Base-by-base conservation (phyloP, 1,139 yeast genomes). In the Trichomonascaceae sp. region DNA sequence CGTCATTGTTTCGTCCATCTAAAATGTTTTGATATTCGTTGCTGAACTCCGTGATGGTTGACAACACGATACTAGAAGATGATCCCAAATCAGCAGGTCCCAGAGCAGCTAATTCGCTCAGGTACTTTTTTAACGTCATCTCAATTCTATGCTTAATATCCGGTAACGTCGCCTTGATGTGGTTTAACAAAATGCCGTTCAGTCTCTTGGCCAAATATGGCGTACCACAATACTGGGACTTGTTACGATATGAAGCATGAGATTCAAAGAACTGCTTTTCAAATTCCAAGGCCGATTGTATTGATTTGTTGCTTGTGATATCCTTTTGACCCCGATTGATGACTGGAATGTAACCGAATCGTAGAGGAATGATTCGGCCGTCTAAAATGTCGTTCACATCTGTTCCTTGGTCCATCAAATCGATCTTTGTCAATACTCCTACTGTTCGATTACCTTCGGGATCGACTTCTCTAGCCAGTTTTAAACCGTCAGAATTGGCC, bases 401-500 rank as follows among this genome's bases (percentile, higher is more conserved):
- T n/a, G 99, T 93, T 60, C 99, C 99, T 69, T 89, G 85, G 69
- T 93, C 99, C 99, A 93, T 93, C 66, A 93, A 80, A 71, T 93
- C 99, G 52, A 93, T 96, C 72, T 93, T 93, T 41, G 99, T 93
- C 66, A 93, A 80, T 53, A 93, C 99, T 74, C 99, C 99, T 64
- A 93, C 89, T 39, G 99, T 93, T 74, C 99, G 82, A 18, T 87
- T 73, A 52, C 99, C 99, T 72, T 93, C 98, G 8, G 99, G 99
- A 66, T 93, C 99, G 50, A 93, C 98, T 71, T 93, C 99, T 66
- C 98, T 82, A 0, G 99, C 99, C 61, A 93, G 78, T 70, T 93
- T 91, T 66, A 93, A 81, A 53, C 99, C 99, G 72, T 93, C 99
- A 46, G 96, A 87, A 70, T 93, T 93, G 57, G 99, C 99, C 75